Conservation (phyloP, 116 monocot species). For the Iris pallida region DNA sequence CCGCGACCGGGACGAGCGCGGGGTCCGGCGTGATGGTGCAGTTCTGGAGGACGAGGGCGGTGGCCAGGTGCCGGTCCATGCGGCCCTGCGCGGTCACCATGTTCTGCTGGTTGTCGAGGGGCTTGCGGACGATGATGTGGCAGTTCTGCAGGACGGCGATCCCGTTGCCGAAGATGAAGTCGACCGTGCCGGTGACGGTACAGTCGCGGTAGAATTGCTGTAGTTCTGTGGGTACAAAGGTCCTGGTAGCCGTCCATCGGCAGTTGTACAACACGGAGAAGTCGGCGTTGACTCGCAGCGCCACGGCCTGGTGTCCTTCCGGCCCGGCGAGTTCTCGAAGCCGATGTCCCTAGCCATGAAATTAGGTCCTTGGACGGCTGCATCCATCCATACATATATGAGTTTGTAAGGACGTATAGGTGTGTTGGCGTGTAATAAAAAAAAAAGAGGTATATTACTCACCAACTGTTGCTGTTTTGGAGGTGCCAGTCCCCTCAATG, state of each 20-base stretch:
- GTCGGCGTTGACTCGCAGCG: not conserved
- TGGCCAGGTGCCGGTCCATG: not conserved
- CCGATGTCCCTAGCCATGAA: conserved; percentile 11
- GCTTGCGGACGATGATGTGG: not conserved
- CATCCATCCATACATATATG: not conserved
- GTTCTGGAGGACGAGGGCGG: conserved; percentile 2
- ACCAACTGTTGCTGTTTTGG: conserved; percentile 1
- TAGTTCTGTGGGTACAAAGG: conserved; percentile 4
- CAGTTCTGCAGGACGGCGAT: conserved; percentile 8
- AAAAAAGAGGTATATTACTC: not conserved
- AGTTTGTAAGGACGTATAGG: not conserved
- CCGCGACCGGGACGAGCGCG: not conserved
- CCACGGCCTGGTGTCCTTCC: conserved; percentile 34
- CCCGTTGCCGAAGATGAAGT: conserved; percentile 15
- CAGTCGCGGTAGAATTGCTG: conserved; percentile 10
- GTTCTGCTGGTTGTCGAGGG: not conserved
- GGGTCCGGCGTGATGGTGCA: conserved; percentile 10
- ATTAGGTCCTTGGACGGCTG: not conserved
- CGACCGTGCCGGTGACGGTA: conserved; percentile 8
- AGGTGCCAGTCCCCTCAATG: not conserved
- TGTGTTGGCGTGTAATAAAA: not conserved
- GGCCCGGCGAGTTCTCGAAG: conserved; percentile 33
- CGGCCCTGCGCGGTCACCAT: conserved; percentile 7
- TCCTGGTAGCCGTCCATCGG: conserved; percentile 9
- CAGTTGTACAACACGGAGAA: conserved; percentile 1